phyloP scores from a whole-genome alignment of 345 rosid genomes.

The Orychophragmus violaceus region DNA sequence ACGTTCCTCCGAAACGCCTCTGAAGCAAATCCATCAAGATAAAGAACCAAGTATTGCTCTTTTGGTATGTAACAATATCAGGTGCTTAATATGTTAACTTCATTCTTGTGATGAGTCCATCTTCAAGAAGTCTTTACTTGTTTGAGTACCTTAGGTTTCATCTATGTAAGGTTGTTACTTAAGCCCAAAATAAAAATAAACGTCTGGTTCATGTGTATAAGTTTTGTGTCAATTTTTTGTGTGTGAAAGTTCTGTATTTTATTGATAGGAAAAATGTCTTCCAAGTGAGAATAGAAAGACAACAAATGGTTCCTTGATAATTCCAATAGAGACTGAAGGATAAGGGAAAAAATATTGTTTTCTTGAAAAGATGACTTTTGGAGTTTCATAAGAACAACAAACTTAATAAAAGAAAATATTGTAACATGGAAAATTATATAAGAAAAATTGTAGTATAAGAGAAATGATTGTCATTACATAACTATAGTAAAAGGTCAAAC shows the following conservation, averaged over 20 bases:
- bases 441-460: background rate
- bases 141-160: background rate
- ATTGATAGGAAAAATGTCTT: background rate
- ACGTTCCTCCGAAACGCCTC: constrained; percentile 61
- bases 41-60: background rate
- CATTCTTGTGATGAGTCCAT: background rate
- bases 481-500: background rate
- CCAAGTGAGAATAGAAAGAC: background rate
- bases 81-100: constrained; percentile 2
- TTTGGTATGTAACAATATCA: constrained; percentile 11
- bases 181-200: too few species aligned
- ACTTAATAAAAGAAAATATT: background rate
- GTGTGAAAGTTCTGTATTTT: background rate
- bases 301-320: background rate
- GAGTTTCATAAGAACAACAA: background rate
- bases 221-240: too few species aligned
- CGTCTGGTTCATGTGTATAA: too few species aligned
- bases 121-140: background rate
- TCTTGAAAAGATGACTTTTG: background rate
- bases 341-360: background rate
- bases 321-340: background rate
- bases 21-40: constrained; percentile 25
- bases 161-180: background rate
- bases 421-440: background rate
- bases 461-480: background rate